Evolutionary conservation across 2,329 filamentous ascomycete species (phyloP), one percentile per base, ranked within the genome.

Genomic region (Alternaria sp.): DNA sequence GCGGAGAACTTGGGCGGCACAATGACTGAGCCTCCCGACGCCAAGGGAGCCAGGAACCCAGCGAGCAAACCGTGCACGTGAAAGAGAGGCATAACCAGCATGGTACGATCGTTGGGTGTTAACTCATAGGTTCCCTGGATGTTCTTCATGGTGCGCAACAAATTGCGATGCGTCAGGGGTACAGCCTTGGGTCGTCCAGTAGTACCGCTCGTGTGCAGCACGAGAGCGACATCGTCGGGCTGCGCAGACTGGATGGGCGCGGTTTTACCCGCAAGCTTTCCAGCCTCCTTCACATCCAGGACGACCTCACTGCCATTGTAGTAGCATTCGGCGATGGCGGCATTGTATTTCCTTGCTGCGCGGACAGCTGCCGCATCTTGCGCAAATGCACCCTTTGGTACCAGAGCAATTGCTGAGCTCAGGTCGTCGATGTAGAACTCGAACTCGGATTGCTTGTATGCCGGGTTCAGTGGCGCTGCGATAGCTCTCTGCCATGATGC

Each of bases 391-490:
- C 91, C 92, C 68, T 84, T 84, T 12, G 92, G 92, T 9, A 96
- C 90, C 36, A 96, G 83, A 32, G 93, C 87, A 60, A 96, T 82
- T 34, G 89, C 89, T 5, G 92, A 94, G 75, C 89, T 91, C 69
- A 96, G 84, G 75, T 96, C 92, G 66, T 93, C 90, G 72, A 96
- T 94, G 79, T 95, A 96, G 80, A 96, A 96, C 77, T 95, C 92
- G 76, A 94, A 95, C 78, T 96, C 92, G 58, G 89, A 89, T 79
- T 95, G 91, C 82, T 94, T 96, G 83, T 96, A 96, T 44, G 89
- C 90, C 41, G 92, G 88, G 78, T 96, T 96, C 66, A 96, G 82
- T n/a, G 92, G 93, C 3, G 93, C 93, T 7, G 92, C 92, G 68
- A 95, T 90, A 30, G 85, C 91, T 71, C 93, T 87, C 81, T 95